Percentiles rank a stretch among this genome's conserved stretches.
phyloP scores from a whole-genome alignment of 306 rosid species.

The Vigna angularis region DNA sequence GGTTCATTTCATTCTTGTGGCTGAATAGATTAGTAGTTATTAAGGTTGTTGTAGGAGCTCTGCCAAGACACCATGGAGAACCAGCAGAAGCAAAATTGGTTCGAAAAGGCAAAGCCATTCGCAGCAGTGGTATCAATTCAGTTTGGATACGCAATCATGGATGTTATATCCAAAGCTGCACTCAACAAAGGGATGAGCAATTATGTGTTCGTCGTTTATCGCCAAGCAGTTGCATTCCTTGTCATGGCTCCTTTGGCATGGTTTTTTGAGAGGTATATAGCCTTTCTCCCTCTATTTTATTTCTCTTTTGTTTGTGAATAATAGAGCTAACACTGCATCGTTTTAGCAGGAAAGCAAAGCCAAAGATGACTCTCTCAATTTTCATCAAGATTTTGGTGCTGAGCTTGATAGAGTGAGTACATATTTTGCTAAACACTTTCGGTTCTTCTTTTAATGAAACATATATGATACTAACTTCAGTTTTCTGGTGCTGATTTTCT shows the following conservation, averaged over 20 bases:
- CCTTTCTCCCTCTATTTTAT: not conserved
- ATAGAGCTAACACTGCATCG: not conserved
- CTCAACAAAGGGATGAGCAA: slow-evolving; percentile 92
- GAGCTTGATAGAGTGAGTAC: slow-evolving; percentile 76
- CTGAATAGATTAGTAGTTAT: not conserved
- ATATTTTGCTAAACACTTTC: not conserved
- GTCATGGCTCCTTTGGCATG: slow-evolving; percentile 81
- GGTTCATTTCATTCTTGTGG: slow-evolving; percentile 29
- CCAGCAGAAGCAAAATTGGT: slow-evolving; percentile 36
- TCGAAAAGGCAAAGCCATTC: slow-evolving; percentile 65
- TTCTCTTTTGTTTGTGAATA: not conserved
- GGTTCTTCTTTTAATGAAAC: not conserved
- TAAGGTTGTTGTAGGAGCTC: not conserved
- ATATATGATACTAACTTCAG: not conserved
- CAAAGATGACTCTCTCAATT: slow-evolving; percentile 80
- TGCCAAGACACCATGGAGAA: slow-evolving; percentile 48
- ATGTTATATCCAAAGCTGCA: slow-evolving; percentile 86
- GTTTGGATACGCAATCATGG: slow-evolving; percentile 82
- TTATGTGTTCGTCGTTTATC: slow-evolving; percentile 83
- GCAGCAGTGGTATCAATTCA: slow-evolving; percentile 74
- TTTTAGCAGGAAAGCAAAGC: slow-evolving; percentile 76
- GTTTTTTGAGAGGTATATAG: slow-evolving; percentile 65
- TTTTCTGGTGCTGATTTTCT: slow-evolving; percentile 27
- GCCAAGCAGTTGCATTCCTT: slow-evolving; percentile 77
- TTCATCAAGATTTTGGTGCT: slow-evolving; percentile 71